These are phyloP conservation scores for Spencermartinsiella ligniputridi DNA, from an alignment of 1,139 yeast species.

Conservation along the genomic window DNA sequence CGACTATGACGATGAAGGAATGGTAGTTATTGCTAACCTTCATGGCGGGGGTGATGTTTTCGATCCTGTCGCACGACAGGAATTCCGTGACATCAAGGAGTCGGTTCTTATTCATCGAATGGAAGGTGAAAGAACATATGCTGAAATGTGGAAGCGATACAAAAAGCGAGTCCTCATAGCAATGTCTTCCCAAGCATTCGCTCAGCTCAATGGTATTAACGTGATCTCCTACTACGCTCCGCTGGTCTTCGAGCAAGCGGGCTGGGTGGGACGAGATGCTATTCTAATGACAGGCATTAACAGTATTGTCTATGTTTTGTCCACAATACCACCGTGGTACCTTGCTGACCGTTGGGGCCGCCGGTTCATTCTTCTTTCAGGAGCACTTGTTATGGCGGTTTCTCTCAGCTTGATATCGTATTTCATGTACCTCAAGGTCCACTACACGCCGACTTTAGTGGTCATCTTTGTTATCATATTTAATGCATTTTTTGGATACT, in stretches of 20 bases:
- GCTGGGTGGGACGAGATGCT: constrained; percentile 87
- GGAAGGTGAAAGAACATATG: constrained; percentile 71
- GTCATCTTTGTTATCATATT: constrained; percentile 71
- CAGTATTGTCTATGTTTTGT: constrained; percentile 63
- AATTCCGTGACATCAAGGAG: constrained; percentile 74
- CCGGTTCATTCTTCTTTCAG: constrained; percentile 70
- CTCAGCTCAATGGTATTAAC: constrained; percentile 89
- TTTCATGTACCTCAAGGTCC: constrained; percentile 55
- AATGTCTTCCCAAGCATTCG: constrained; percentile 86
- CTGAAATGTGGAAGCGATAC: constrained; percentile 65
- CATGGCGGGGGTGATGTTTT: constrained; percentile 62
- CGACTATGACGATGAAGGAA: constrained; percentile 85
- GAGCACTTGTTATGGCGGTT: constrained; percentile 74
- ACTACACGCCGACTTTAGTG: constrained; percentile 64
- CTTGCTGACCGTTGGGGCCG: constrained; percentile 90
- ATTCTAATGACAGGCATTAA: constrained; percentile 92
- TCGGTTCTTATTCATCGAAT: constrained; percentile 70
- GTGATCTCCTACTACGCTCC: constrained; percentile 93
- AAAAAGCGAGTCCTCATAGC: constrained; percentile 80
- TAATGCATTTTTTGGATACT: constrained; percentile 80
- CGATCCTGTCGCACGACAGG: constrained; percentile 55
- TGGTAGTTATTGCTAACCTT: constrained; percentile 74
- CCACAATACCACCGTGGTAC: constrained; percentile 90
- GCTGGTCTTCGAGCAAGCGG: constrained; percentile 88
- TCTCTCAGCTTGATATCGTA: constrained; percentile 63